These are phyloP conservation scores for Rhizopogon rudus DNA, from an alignment of 768 basidiomycete species.

Conservation along the genomic window DNA sequence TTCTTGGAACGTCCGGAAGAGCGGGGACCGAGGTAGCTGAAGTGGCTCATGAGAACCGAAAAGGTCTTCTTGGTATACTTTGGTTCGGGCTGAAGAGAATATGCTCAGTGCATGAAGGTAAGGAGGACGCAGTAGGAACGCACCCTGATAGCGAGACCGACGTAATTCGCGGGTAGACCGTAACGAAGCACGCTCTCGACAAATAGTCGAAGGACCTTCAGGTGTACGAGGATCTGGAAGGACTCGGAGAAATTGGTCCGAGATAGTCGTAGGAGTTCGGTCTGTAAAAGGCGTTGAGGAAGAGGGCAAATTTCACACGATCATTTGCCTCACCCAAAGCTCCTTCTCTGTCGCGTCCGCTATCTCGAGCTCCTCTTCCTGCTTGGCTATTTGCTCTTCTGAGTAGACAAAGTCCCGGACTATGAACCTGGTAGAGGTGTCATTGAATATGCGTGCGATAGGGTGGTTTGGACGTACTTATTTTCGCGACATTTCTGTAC, in stretches of 20 bases:
- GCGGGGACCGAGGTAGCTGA: slow-evolving; percentile 74
- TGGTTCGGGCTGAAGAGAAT: slow-evolving; percentile 65
- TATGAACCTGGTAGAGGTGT: slow-evolving; percentile 60
- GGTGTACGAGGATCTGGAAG: slow-evolving; percentile 88
- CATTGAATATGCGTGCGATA: neutral
- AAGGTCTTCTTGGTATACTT: slow-evolving; percentile 81
- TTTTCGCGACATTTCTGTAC: slow-evolving; percentile 91
- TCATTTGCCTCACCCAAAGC: slow-evolving; percentile 69
- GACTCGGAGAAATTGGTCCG: slow-evolving; percentile 97
- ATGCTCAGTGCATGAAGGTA: neutral
- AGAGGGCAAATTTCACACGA: neutral
- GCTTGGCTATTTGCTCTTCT: slow-evolving; percentile 73
- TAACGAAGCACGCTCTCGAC: slow-evolving; percentile 95
- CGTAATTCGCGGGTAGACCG: slow-evolving; percentile 89
- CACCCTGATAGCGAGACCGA: slow-evolving; percentile 78
- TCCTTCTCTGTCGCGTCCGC: slow-evolving; percentile 90
- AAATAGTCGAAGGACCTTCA: slow-evolving; percentile 88
- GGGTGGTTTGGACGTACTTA: slow-evolving; percentile 51
- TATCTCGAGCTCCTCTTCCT: slow-evolving; percentile 74
- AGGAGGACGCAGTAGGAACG: slow-evolving; percentile 6
- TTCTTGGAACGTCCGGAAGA: slow-evolving; percentile 49
- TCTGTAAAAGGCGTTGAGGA: slow-evolving; percentile 40
- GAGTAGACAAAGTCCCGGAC: slow-evolving; percentile 93
- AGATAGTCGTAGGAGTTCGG: slow-evolving; percentile 84
- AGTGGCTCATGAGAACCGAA: slow-evolving; percentile 65